Conservation (phyloP, 2,329 filamentous ascomycete species). For the Karstenula rhodostoma region DNA sequence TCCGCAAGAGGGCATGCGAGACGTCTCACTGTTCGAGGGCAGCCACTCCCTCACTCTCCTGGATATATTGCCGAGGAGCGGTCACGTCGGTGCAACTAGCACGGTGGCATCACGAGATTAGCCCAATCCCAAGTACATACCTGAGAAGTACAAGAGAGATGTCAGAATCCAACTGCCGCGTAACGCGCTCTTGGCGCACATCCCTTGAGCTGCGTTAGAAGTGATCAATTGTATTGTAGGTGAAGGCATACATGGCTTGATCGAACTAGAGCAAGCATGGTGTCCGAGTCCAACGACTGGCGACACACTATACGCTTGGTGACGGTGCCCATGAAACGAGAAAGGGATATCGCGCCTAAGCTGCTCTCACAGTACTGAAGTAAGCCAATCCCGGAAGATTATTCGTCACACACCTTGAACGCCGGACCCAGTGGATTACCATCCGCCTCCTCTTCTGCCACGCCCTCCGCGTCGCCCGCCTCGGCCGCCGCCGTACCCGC, state of each 20-base stretch:
- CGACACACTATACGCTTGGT: slow-evolving; percentile 8
- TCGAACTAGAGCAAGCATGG: slow-evolving; percentile 37
- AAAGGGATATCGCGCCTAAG: slow-evolving; percentile 28
- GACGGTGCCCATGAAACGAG: slow-evolving; percentile 17
- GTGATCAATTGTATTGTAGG: slow-evolving; percentile 37
- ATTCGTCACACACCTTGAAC: slow-evolving; percentile 49
- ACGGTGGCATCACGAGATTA: neutral
- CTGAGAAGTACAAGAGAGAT: slow-evolving; percentile 4
- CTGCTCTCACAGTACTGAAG: slow-evolving; percentile 36
- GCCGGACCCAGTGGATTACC: slow-evolving; percentile 37
- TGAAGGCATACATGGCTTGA: slow-evolving; percentile 45
- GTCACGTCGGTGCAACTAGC: neutral
- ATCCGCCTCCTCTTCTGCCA: slow-evolving; percentile 39
- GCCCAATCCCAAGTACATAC: neutral
- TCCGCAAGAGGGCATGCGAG: neutral
- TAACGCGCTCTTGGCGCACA: slow-evolving; percentile 14
- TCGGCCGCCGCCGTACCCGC: slow-evolving; percentile 29
- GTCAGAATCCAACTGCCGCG: neutral
- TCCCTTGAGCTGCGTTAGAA: slow-evolving; percentile 44
- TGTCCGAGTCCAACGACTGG: slow-evolving; percentile 14
- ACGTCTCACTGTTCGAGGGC: neutral
- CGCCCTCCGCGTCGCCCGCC: slow-evolving; percentile 40
- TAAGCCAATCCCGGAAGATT: slow-evolving; percentile 43
- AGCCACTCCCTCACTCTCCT: neutral
- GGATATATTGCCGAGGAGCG: neutral